phyloP scores from a whole-genome alignment of 1,139 yeast genomes.

The Pichia kudriavzevii region DNA sequence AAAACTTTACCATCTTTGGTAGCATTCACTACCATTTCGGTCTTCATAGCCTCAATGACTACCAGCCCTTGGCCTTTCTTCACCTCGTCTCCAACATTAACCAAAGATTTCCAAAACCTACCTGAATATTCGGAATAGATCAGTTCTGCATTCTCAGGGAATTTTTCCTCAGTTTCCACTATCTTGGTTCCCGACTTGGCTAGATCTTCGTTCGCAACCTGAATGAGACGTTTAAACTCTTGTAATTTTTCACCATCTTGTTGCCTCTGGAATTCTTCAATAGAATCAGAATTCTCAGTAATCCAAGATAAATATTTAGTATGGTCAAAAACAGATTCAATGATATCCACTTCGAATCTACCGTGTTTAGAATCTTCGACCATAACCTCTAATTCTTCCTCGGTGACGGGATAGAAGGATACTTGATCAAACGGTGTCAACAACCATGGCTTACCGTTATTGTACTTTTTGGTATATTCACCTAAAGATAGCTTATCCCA shows the following conservation, averaged over 20 bases:
- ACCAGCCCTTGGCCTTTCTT: slow-evolving; percentile 70
- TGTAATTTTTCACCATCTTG: slow-evolving; percentile 78
- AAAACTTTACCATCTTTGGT: slow-evolving; percentile 69
- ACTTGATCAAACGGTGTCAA: slow-evolving; percentile 88
- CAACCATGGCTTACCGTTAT: slow-evolving; percentile 71
- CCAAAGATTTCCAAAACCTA: slow-evolving; percentile 91
- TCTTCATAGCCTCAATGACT: slow-evolving; percentile 96
- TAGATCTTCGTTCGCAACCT: slow-evolving; percentile 73
- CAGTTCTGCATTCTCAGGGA: slow-evolving; percentile 68
- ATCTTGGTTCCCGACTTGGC: slow-evolving; percentile 37
- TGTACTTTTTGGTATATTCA: slow-evolving; percentile 39
- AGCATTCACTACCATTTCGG: slow-evolving; percentile 85
- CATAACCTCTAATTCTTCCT: slow-evolving; percentile 65
- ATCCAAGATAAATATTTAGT: slow-evolving; percentile 73
- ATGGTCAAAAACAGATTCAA: slow-evolving; percentile 77
- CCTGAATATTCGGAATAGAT: slow-evolving; percentile 94
- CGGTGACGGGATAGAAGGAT: slow-evolving; percentile 86
- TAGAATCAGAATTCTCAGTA: slow-evolving; percentile 61
- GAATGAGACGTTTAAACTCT: slow-evolving; percentile 77
- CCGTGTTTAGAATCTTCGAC: slow-evolving; percentile 79
- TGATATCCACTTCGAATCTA: slow-evolving; percentile 63
- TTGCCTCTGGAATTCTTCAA: slow-evolving; percentile 55
- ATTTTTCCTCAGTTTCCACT: slow-evolving; percentile 42
- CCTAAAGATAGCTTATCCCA: slow-evolving; percentile 92
- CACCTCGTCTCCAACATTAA: slow-evolving; percentile 71